Evolutionary conservation across 768 basidiomycete species (phyloP).

Genomic region (Sarcodon aspratus): DNA sequence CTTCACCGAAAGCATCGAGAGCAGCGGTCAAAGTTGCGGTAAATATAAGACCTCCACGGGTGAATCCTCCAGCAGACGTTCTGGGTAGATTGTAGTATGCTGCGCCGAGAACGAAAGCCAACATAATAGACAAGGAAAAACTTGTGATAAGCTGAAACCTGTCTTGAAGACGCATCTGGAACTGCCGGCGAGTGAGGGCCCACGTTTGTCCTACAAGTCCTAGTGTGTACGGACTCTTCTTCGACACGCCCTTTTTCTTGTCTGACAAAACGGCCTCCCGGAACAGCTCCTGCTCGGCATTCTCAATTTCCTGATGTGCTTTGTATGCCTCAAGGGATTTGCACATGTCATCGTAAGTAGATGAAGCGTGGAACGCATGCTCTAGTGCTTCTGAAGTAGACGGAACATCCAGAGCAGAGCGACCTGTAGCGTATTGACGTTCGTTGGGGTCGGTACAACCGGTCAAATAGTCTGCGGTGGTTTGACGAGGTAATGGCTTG

Average conservation of each 20-base stretch:
- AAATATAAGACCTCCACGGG: conserved; percentile 77
- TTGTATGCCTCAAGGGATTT: conserved; percentile 46
- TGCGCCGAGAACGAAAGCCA: conserved; percentile 61
- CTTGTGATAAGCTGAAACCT: conserved; percentile 68
- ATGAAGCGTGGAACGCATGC: conserved; percentile 42
- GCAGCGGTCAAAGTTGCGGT: conserved; percentile 52
- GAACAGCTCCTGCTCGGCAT: conserved; percentile 66
- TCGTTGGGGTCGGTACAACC: conserved; percentile 81
- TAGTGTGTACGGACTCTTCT: conserved; percentile 75
- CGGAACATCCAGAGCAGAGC: conserved; percentile 46
- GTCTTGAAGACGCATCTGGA: conserved; percentile 66
- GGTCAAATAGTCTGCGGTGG: conserved; percentile 77
- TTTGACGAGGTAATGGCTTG: conserved; percentile 68
- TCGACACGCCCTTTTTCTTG: conserved; percentile 69
- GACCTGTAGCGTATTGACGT: conserved; percentile 62
- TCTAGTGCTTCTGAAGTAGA: conserved; percentile 61
- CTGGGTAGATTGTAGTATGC: conserved; percentile 65
- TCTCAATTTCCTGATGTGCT: conserved; percentile 42
- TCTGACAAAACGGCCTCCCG: conserved; percentile 62
- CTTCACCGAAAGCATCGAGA: conserved; percentile 66
- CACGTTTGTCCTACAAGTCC: conserved; percentile 66
- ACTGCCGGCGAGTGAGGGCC: conserved; percentile 61
- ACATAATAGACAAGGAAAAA: conserved; percentile 40
- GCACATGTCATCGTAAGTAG: conserved; percentile 30
- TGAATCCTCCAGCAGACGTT: conserved; percentile 76